A percentile compares a stretch with the other conserved stretches of the same genome.
Conservation (phyloP, 108 stramenopile species). For the Bacterosira constricta region DNA sequence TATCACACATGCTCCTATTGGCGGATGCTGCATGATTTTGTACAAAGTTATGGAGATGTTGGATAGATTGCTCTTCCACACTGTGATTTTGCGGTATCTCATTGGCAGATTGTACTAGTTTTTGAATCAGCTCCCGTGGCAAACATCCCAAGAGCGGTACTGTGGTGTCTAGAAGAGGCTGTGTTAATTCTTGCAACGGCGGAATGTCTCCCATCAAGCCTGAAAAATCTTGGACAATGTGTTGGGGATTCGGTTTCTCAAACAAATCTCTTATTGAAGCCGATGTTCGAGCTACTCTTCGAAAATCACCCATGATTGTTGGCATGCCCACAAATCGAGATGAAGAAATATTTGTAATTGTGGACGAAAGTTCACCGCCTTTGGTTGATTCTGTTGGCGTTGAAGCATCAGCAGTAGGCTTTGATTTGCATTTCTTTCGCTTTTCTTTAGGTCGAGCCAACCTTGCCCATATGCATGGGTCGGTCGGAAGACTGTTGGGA, state of each 20-base stretch:
- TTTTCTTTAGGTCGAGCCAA: constrained; percentile 53
- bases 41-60: constrained; percentile 52
- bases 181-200: constrained; percentile 42
- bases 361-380: not conserved
- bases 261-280: constrained; percentile 41
- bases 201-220: constrained; percentile 44
- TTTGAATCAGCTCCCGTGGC: constrained; percentile 16
- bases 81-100: constrained; percentile 5
- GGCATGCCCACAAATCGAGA: constrained; percentile 57
- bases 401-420: not conserved
- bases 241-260: constrained; percentile 8
- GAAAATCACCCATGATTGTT: constrained; percentile 73
- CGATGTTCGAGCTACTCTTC: constrained; percentile 49
- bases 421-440: constrained; percentile 35
- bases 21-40: constrained; percentile 52
- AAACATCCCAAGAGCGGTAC: constrained; percentile 29
- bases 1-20: constrained; percentile 59
- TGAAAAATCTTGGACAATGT: not conserved
- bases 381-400: not conserved
- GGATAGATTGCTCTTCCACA: constrained; percentile 37
- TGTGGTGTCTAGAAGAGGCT: constrained; percentile 35
- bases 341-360: constrained; percentile 24
- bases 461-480: constrained; percentile 44
- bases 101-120: constrained; percentile 20
- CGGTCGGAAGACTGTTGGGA: constrained; percentile 60